Percentiles rank a stretch among this genome's conserved stretches.
Evolutionary conservation across 2,329 filamentous ascomycete species (phyloP).

Genomic region (Colletotrichum liriopes): DNA sequence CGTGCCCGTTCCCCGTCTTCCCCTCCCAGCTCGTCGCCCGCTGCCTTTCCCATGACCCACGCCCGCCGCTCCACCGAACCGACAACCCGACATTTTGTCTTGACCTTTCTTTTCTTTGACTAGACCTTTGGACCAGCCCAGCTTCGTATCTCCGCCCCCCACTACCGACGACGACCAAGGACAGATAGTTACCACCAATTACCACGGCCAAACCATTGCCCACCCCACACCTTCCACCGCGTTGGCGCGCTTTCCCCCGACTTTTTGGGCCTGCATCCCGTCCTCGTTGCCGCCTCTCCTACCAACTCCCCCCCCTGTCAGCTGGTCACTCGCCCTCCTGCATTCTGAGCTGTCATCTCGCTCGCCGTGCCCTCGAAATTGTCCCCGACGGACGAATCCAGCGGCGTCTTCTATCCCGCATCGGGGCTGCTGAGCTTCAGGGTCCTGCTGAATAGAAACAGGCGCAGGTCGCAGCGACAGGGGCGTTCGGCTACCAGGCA

Average conservation of each 20-base stretch:
- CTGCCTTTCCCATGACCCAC: slow-evolving; percentile 7
- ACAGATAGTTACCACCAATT: slow-evolving; percentile 39
- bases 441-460: slow-evolving; percentile 35
- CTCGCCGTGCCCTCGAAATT: slow-evolving; percentile 3
- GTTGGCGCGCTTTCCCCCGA: slow-evolving; percentile 28
- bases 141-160: slow-evolving; percentile 2
- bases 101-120: slow-evolving; percentile 12
- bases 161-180: not conserved
- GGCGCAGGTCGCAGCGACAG: slow-evolving; percentile 30
- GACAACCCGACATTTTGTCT: slow-evolving; percentile 8
- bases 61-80: slow-evolving; percentile 18
- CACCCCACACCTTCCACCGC: slow-evolving; percentile 7
- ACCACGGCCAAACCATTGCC: not conserved
- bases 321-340: slow-evolving; percentile 28
- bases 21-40: slow-evolving; percentile 13
- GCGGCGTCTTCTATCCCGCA: slow-evolving; percentile 17
- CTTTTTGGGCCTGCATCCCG: slow-evolving; percentile 24
- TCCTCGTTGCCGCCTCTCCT: slow-evolving; percentile 7
- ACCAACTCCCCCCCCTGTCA: not conserved
- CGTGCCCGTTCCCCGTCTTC: not conserved
- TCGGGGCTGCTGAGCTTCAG: slow-evolving; percentile 33
- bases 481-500: slow-evolving; percentile 38
- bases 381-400: slow-evolving; percentile 20
- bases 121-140: slow-evolving; percentile 2
- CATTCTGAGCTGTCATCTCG: slow-evolving; percentile 33